phyloP scores from a whole-genome alignment of 768 basidiomycete genomes.

The Amanita phalloides region DNA sequence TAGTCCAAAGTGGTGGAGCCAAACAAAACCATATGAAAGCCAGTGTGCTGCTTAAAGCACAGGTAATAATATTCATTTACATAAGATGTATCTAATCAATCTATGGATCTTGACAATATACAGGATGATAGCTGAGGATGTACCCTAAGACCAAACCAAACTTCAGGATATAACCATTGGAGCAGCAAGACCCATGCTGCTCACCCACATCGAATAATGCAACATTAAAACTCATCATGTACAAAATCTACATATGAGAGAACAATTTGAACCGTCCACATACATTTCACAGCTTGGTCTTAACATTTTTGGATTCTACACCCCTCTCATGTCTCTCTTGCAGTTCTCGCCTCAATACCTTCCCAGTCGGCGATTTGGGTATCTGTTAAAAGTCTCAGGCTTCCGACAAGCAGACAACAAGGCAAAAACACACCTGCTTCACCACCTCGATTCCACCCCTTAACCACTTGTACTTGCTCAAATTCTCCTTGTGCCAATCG shows the following conservation, averaged over 20 bases:
- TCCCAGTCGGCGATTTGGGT: conserved; percentile 68
- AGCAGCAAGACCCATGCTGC: too few species aligned
- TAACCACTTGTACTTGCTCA: conserved; percentile 72
- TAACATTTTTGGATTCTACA: conserved; percentile 12
- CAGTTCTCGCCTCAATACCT: conserved; percentile 51
- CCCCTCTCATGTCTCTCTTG: conserved; percentile 44
- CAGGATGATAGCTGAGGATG: too few species aligned
- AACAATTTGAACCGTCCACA: not conserved
- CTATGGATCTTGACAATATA: too few species aligned
- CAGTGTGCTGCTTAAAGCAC: too few species aligned
- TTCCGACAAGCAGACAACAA: conserved; percentile 1
- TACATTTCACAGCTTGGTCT: conserved; percentile 20
- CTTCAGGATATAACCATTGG: too few species aligned
- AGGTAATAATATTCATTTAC: too few species aligned
- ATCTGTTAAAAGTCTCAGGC: conserved; percentile 30
- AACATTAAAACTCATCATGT: too few species aligned
- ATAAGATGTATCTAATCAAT: too few species aligned
- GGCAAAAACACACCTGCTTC: conserved; percentile 30
- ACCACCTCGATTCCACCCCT: conserved; percentile 66
- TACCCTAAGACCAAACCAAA: too few species aligned
- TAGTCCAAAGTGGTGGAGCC: too few species aligned
- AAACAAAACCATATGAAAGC: too few species aligned
- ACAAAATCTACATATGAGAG: too few species aligned
- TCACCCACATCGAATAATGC: conserved; percentile 11
- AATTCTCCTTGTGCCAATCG: conserved; percentile 46